phyloP scores from a whole-genome alignment of 2,329 filamentous ascomycete species.

The Diaporthe ilicicola region DNA sequence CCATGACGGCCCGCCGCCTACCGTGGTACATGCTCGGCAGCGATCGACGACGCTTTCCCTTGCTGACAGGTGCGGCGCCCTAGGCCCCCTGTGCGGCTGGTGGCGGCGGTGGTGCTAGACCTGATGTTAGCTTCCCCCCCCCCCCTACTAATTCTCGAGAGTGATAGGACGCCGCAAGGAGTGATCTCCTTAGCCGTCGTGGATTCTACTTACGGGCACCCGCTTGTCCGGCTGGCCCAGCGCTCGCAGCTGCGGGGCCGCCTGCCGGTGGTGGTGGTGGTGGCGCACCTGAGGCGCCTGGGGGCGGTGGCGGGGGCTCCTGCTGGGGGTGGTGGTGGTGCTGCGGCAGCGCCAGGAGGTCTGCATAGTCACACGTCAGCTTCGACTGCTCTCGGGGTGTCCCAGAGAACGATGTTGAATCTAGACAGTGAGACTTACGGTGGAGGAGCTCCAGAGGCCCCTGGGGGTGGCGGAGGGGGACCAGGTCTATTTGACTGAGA shows the following conservation, averaged over 20 bases:
- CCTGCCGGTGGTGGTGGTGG: neutral
- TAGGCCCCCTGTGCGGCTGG: neutral
- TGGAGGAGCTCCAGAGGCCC: neutral
- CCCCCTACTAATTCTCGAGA: neutral
- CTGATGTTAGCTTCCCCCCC: neutral
- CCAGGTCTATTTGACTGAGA: neutral
- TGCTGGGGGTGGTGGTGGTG: neutral
- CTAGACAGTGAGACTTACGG: neutral
- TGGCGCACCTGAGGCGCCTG: neutral
- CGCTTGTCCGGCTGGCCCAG: too few relatives aligned
- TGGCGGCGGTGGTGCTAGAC: neutral
- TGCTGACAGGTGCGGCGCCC: neutral
- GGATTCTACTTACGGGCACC: neutral
- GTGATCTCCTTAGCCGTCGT: neutral
- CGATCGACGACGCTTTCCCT: constrained; percentile 16
- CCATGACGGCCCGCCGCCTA: neutral
- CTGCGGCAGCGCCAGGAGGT: neutral
- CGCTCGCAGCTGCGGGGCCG: neutral
- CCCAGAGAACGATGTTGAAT: neutral
- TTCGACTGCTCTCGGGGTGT: neutral
- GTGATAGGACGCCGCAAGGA: neutral
- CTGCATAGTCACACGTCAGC: neutral
- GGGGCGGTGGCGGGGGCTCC: neutral
- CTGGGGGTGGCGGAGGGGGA: neutral
- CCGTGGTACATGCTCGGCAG: neutral